Evolutionary conservation across 495 filamentous ascomycete genomes (phyloP), one percentile per base, ranked within the genome.

Genomic region (Daldinia decipiens): DNA sequence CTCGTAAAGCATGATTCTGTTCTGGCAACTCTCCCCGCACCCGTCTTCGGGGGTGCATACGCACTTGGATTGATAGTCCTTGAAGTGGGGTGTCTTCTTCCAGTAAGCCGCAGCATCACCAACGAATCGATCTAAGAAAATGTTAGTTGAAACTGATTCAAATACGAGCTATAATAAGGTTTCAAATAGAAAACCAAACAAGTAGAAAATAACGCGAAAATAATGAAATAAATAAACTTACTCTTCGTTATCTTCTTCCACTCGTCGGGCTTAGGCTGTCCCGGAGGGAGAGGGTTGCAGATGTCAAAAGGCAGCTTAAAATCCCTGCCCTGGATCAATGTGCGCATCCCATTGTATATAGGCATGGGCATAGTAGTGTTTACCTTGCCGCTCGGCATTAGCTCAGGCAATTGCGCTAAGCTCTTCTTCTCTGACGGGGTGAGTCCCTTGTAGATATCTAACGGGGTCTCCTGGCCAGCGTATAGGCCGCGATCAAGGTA

Each of bases 1-100:
- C 79, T 99, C 95, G 77, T 97, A 97, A 62, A 95, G 89, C 93
- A 98, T 98, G 80, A 92, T 92, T 51, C 93, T 88, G 74, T 99
- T 99, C 73, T 95, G 90, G 80, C 95, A 99, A 67, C 90, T 83
- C 58, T 97, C 93, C 68, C 89, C 93, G 74, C 95, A 99, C 31
- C 93, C 93, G 45, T 87, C 88, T 29, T 92, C 90, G 43, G 85
- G 82, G 11, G 82, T 86, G 78, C 95, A 99, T 66, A 93, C 88
- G 78, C 95, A 99, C 73, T 85, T 88, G 40, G 86, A 87, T 43
- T 85, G 87, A 24, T 91, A 94, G 39, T 92, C 84, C 62, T 93
- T 91, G 62, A 91, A 84, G 15, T 87, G 86, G 50, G 90, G 90
- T 63, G 86, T 88, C 68, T 91, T 92, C 75, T 91, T 92, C 95